Evolutionary conservation across 257 asterid species (phyloP), one percentile per base, ranked within the genome.

Genomic region (Henckelia pumila): DNA sequence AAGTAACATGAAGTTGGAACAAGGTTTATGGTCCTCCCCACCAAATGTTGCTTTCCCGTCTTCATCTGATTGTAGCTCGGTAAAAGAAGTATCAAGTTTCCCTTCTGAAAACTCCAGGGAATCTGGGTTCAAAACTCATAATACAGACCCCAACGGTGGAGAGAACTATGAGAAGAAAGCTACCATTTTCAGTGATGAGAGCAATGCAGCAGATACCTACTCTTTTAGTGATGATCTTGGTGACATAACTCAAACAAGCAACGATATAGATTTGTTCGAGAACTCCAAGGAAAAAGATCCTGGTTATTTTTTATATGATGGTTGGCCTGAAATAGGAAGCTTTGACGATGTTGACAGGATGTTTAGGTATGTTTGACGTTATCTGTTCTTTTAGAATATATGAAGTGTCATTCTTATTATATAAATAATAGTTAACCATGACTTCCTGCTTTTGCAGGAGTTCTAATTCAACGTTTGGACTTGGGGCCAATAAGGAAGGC

Each of bases 271-370:
- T 73, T 75, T 90, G 66, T 78, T 86, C 68, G 88, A 74, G 68
- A 79, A 79, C 8, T 14, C 19, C 20, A 17, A 16, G 21, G 55
- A 14, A 53, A 88, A 83, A 82, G 86, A 88, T 80, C 75, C 95
- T 20, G 76, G 80, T 58, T 92, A 91, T 68, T 75, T 84, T 63
- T 74, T 84, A 61, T 80, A 77, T 75, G 86, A 81, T 74, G 80
- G 77, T 73, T 93, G 95, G 97, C 84, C 95, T 64, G 96, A 90
- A 64, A 84, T 88, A 64, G 95, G 84, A 69, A 88, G 84, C 79
- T 93, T 93, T 66, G 99, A 87, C 62, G 99, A 88, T 66, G 89
- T 88, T 58, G 96, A 90, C 78, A 80, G 82, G 84, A 86, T 90
- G 88, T 86, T 90, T 75, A 83, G 96, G 97, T 91, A 86, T 78